These are phyloP conservation scores for Geotrichum ghanense DNA, from an alignment of 805 yeast genomes.

Conservation along the genomic window DNA sequence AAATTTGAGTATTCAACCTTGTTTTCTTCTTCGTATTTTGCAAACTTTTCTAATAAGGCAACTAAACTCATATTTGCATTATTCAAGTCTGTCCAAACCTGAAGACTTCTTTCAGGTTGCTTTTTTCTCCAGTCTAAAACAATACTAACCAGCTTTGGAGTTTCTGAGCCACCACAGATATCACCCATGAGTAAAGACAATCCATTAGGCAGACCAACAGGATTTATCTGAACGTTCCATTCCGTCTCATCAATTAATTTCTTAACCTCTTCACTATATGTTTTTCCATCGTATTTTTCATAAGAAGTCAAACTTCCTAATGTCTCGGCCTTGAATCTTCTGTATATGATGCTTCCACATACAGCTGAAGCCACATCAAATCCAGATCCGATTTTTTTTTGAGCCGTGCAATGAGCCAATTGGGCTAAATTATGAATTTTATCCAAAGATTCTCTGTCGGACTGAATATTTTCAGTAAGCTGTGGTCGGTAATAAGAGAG, in stretches of 20 bases:
- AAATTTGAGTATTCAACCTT: conserved; percentile 28
- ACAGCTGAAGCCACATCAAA: conserved; percentile 96
- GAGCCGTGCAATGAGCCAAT: conserved; percentile 86
- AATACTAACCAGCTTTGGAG: conserved; percentile 76
- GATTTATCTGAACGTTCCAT: conserved; percentile 52
- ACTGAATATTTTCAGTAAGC: conserved; percentile 20
- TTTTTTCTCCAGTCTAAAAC: conserved; percentile 59
- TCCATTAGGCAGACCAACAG: conserved; percentile 56
- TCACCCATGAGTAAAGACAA: conserved; percentile 83
- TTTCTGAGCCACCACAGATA: conserved; percentile 83
- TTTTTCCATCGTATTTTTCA: conserved; percentile 20
- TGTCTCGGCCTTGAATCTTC: conserved; percentile 54
- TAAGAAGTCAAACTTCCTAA: conserved; percentile 17
- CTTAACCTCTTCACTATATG: conserved; percentile 10
- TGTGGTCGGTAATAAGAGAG: conserved; percentile 33
- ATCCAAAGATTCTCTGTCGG: conserved; percentile 14
- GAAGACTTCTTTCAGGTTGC: conserved; percentile 38
- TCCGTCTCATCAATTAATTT: conserved; percentile 18
- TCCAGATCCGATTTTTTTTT: conserved; percentile 92
- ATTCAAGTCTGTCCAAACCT: conserved; percentile 46
- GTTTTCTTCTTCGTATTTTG: conserved; percentile 22
- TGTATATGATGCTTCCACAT: conserved; percentile 76
- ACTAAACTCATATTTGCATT: conserved; percentile 49
- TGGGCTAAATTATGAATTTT: conserved; percentile 79
- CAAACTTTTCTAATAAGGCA: conserved; percentile 33